These are phyloP conservation scores for Phallus indusiatus DNA, from an alignment of 768 basidiomycete genomes.

Conservation along the genomic window DNA sequence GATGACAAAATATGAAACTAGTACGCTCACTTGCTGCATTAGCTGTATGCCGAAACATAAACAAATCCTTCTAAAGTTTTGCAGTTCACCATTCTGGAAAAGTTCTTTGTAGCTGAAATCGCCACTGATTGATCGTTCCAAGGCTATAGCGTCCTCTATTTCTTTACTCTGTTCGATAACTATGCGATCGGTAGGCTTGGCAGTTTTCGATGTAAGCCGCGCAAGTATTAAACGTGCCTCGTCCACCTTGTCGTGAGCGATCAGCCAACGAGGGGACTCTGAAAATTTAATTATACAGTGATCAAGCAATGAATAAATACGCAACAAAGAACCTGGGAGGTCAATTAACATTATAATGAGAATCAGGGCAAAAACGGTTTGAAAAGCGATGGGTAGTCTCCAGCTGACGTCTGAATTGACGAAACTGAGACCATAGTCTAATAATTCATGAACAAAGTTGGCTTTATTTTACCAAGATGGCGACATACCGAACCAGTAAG, in stretches of 20 bases:
- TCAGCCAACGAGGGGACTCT: slow-evolving; percentile 41
- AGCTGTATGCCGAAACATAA: slow-evolving; percentile 8
- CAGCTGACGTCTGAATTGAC: slow-evolving; percentile 6
- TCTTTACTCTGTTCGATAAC: slow-evolving; percentile 6
- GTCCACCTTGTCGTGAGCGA: slow-evolving; percentile 46
- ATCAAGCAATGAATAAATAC: not conserved
- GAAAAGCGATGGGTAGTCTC: slow-evolving; percentile 7
- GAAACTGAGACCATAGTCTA: slow-evolving; percentile 7
- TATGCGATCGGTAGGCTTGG: slow-evolving; percentile 2
- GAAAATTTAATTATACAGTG: not conserved
- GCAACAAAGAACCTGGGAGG: not conserved
- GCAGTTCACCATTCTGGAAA: slow-evolving; percentile 5
- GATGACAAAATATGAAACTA: not conserved
- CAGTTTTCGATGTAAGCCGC: not conserved
- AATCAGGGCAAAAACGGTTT: slow-evolving; percentile 2
- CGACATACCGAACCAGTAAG: slow-evolving; percentile 7
- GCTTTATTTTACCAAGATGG: not conserved
- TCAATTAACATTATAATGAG: slow-evolving; percentile 6
- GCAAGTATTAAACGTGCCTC: slow-evolving; percentile 43
- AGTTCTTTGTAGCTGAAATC: slow-evolving; percentile 7
- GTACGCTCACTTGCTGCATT: slow-evolving; percentile 4
- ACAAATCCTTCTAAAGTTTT: slow-evolving; percentile 6
- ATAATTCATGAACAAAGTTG: not conserved
- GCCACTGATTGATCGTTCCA: slow-evolving; percentile 1
- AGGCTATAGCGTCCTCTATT: slow-evolving; percentile 5